Conservation (phyloP, 805 yeast genomes). For the Priceomyces fermenticarens region DNA sequence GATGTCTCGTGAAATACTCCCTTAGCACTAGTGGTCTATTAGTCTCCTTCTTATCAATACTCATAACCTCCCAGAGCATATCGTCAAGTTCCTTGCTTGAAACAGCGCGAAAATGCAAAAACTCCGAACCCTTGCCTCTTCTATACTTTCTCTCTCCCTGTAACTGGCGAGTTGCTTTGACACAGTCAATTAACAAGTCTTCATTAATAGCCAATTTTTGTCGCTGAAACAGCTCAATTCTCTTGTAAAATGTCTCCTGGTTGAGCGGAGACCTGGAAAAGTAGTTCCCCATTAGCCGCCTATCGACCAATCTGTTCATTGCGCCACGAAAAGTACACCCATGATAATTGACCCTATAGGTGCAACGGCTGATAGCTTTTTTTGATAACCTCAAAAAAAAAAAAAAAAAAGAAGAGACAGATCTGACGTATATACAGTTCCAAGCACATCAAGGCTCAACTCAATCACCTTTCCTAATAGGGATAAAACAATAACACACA, state of each 20-base stretch:
- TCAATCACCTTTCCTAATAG: no score
- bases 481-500: no score
- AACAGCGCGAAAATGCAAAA: constrained; percentile 11
- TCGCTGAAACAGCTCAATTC: constrained; percentile 11
- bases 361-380: no score
- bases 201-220: neutral
- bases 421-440: no score
- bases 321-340: no score
- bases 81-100: constrained; percentile 14
- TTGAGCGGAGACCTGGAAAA: constrained; percentile 22
- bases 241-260: constrained; percentile 20
- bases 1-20: constrained; percentile 16
- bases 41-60: neutral
- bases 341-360: no score
- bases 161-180: constrained; percentile 20
- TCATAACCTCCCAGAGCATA: constrained; percentile 10
- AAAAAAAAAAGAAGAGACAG: no score
- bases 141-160: constrained; percentile 8
- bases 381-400: no score
- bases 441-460: no score
- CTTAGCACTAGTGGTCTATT: constrained; percentile 7
- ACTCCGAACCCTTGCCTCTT: constrained; percentile 3
- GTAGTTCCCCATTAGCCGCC: neutral
- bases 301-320: no score
- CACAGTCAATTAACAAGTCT: constrained; percentile 15